These are phyloP conservation scores for Erythrophleum fordii DNA, from an alignment of 306 rosid species.

Conservation along the genomic window DNA sequence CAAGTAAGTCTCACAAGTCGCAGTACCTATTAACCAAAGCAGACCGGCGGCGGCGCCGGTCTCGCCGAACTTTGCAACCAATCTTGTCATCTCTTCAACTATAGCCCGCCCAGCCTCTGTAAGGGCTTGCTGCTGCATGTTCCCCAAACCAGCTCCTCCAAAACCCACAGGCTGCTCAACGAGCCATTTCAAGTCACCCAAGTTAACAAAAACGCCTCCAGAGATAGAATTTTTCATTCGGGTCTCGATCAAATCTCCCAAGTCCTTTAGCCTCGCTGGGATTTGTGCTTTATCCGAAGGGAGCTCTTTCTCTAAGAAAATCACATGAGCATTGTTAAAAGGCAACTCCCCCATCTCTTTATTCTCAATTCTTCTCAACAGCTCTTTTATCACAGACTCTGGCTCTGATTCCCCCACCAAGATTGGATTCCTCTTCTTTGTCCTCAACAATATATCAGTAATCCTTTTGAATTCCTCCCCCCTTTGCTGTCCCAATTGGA, in stretches of 20 bases:
- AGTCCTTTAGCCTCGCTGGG: conserved; percentile 57
- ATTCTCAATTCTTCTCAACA: conserved; percentile 70
- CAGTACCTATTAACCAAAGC: conserved; percentile 72
- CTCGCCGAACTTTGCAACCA: conserved; percentile 53
- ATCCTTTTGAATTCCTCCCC: conserved; percentile 63
- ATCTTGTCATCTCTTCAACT: conserved; percentile 64
- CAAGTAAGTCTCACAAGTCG: conserved; percentile 76
- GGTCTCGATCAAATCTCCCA: conserved; percentile 68
- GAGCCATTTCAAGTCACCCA: conserved; percentile 94
- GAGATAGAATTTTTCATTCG: conserved; percentile 48
- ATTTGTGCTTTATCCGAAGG: conserved; percentile 59
- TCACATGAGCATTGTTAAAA: conserved; percentile 53
- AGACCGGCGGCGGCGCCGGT: conserved; percentile 34
- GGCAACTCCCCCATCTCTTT: conserved; percentile 66
- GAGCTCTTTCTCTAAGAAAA: conserved; percentile 76
- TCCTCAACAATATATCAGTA: conserved; percentile 60
- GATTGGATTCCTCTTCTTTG: conserved; percentile 83
- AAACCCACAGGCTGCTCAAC: conserved; percentile 64
- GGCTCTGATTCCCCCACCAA: conserved; percentile 92
- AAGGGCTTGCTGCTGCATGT: conserved; percentile 50
- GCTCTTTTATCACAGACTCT: conserved; percentile 68
- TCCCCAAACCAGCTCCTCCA: conserved; percentile 17
- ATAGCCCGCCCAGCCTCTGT: conserved; percentile 62
- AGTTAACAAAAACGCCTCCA: conserved; percentile 66
- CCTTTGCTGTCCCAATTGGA: conserved; percentile 50